Percentiles rank a stretch among this genome's conserved stretches.
phyloP scores from a whole-genome alignment of 2,329 filamentous ascomycete species.

The Xylaria sp. region DNA sequence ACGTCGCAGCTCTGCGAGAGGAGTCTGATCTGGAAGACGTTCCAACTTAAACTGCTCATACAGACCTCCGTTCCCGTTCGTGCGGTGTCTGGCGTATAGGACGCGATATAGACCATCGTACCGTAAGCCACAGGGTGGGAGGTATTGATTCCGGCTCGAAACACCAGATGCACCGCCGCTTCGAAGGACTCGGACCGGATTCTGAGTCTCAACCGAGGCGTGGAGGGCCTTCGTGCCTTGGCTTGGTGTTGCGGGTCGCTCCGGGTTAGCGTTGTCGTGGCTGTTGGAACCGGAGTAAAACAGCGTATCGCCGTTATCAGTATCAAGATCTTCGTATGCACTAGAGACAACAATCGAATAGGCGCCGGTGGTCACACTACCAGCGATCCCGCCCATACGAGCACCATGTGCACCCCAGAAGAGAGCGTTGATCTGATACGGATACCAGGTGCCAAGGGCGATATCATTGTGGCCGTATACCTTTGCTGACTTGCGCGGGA shows the following conservation, averaged over 20 bases:
- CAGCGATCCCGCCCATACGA: conserved; percentile 35
- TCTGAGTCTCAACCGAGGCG: conserved; percentile 22
- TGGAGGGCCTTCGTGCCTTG: conserved; percentile 33
- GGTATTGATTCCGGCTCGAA: conserved; percentile 16
- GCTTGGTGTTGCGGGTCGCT: conserved; percentile 25
- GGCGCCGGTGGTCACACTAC: conserved; percentile 28
- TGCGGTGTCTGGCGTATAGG: conserved; percentile 1
- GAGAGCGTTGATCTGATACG: conserved; percentile 35
- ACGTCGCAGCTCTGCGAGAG: conserved; percentile 24
- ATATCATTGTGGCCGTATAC: conserved; percentile 37
- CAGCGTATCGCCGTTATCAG: conserved; percentile 20
- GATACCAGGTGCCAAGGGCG: conserved; percentile 36
- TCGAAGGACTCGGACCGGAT: conserved; percentile 38
- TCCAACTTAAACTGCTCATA: conserved; percentile 38
- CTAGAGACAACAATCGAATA: conserved; percentile 37
- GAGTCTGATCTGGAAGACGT: conserved; percentile 28
- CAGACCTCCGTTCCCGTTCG: conserved; percentile 35
- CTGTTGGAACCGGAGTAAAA: conserved; percentile 31
- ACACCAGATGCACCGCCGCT: conserved; percentile 25
- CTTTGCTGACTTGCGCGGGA: conserved; percentile 28
- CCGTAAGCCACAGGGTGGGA: conserved; percentile 35
- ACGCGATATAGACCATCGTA: conserved; percentile 41
- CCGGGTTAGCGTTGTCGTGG: conserved; percentile 22
- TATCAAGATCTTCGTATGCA: conserved; percentile 28
- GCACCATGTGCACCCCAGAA: conserved; percentile 37